Evolutionary conservation across 2,329 filamentous ascomycete species (phyloP).

Genomic region (Penicillium glabrum): DNA sequence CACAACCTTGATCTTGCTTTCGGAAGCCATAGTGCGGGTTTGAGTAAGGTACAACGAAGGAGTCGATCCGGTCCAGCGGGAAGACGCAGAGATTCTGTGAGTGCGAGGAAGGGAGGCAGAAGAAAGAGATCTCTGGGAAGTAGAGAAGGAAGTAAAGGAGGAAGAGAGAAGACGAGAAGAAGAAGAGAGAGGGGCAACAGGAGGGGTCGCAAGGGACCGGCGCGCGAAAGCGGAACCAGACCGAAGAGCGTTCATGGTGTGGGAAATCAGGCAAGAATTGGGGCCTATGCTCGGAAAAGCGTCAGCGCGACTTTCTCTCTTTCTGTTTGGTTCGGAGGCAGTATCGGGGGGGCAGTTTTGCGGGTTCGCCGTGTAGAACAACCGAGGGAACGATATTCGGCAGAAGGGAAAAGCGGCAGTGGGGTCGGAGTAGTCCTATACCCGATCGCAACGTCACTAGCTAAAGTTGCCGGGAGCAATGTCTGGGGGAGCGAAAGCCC

Average conservation of each 20-base stretch:
- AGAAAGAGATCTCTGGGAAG: slow-evolving; percentile 27
- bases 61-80: slow-evolving; percentile 32
- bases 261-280: neutral
- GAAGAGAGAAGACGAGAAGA: slow-evolving; percentile 30
- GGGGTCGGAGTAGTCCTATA: slow-evolving; percentile 7
- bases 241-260: slow-evolving; percentile 38
- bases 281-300: slow-evolving; percentile 3
- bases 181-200: slow-evolving; percentile 30
- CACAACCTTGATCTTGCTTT: slow-evolving; percentile 96
- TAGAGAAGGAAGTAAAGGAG: slow-evolving; percentile 23
- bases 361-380: slow-evolving; percentile 18
- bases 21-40: slow-evolving; percentile 48
- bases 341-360: slow-evolving; percentile 5
- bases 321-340: slow-evolving; percentile 22
- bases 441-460: slow-evolving; percentile 2
- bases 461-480: neutral
- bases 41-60: slow-evolving; percentile 33
- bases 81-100: slow-evolving; percentile 23
- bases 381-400: slow-evolving; percentile 36
- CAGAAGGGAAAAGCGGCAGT: slow-evolving; percentile 31
- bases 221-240: slow-evolving; percentile 42
- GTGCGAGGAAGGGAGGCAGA: slow-evolving; percentile 22
- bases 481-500: slow-evolving; percentile 8
- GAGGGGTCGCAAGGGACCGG: slow-evolving; percentile 29
- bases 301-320: slow-evolving; percentile 17